These are phyloP conservation scores for Ceratocystis diversiconidia DNA, from an alignment of 2,329 filamentous ascomycete species.

Conservation along the genomic window DNA sequence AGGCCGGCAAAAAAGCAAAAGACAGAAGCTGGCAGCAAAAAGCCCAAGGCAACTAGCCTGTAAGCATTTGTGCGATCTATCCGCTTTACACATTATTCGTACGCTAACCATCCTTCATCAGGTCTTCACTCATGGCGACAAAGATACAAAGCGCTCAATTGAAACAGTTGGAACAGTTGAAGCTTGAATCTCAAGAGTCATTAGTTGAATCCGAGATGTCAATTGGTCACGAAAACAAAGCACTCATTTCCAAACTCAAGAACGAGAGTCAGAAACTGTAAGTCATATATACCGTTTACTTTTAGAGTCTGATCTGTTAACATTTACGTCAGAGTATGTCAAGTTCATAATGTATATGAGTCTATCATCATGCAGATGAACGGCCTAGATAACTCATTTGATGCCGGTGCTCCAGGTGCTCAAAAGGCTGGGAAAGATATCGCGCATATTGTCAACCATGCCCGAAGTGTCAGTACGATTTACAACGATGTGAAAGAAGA, in stretches of 20 bases:
- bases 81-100: neutral
- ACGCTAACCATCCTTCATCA: neutral
- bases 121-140: constrained; percentile 8
- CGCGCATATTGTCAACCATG: neutral
- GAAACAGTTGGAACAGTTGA: constrained; percentile 9
- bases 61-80: neutral
- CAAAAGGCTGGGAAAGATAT: constrained; percentile 3
- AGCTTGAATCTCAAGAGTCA: neutral
- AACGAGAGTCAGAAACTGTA: constrained; percentile 14
- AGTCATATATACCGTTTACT: neutral
- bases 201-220: constrained; percentile 8
- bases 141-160: constrained; percentile 12
- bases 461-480: constrained; percentile 10
- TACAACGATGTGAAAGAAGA: constrained; percentile 13
- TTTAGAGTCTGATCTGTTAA: neutral
- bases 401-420: neutral
- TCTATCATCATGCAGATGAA: constrained; percentile 4
- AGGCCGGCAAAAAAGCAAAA: constrained; percentile 11
- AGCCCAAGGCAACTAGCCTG: neutral
- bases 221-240: constrained; percentile 10
- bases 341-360: constrained; percentile 7
- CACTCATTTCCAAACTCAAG: constrained; percentile 7
- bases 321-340: neutral
- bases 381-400: neutral
- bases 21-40: neutral